Percentiles rank a stretch among this genome's conserved stretches.
Evolutionary conservation across 805 yeast genomes (phyloP).

Genomic region (Debaryomyces maramus): DNA sequence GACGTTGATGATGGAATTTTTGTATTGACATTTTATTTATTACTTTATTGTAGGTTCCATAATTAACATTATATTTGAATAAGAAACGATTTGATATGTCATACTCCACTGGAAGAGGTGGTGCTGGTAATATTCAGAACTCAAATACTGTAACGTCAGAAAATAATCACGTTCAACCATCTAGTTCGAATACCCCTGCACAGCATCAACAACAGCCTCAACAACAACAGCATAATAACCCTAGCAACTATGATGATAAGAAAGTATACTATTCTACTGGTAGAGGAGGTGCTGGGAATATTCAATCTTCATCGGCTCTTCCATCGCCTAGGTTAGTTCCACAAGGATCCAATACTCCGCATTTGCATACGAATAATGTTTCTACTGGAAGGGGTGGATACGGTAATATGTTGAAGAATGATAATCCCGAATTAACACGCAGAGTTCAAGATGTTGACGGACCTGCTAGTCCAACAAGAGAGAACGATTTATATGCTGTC

Average conservation of each 20-base stretch:
- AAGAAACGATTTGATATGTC: conserved; percentile 19
- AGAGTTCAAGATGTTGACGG: conserved; percentile 66
- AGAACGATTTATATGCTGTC: conserved; percentile 41
- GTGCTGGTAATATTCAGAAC: conserved; percentile 35
- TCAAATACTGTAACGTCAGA: conserved; percentile 18
- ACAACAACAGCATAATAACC: background rate
- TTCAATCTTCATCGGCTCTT: conserved; percentile 41
- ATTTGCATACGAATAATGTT: conserved; percentile 52
- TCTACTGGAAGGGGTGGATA: conserved; percentile 80
- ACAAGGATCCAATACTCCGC: conserved; percentile 64
- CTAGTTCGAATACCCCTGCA: conserved; percentile 1
- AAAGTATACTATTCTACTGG: conserved; percentile 60
- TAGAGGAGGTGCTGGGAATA: conserved; percentile 78
- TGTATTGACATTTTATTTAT: too few species aligned
- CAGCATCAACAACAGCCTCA: conserved; percentile 8
- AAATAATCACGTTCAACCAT: conserved; percentile 15
- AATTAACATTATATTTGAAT: too few species aligned
- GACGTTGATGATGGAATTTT: background rate
- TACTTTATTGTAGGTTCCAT: too few species aligned
- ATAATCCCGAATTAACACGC: conserved; percentile 57
- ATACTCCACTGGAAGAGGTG: conserved; percentile 40
- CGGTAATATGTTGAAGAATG: conserved; percentile 70
- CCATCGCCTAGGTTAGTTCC: conserved; percentile 58
- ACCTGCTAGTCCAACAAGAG: conserved; percentile 15
- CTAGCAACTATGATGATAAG: conserved; percentile 28